Percentiles rank a stretch among this genome's conserved stretches.
phyloP scores from a whole-genome alignment of 495 filamentous ascomycete species.

The Elaphomyces granulatus region DNA sequence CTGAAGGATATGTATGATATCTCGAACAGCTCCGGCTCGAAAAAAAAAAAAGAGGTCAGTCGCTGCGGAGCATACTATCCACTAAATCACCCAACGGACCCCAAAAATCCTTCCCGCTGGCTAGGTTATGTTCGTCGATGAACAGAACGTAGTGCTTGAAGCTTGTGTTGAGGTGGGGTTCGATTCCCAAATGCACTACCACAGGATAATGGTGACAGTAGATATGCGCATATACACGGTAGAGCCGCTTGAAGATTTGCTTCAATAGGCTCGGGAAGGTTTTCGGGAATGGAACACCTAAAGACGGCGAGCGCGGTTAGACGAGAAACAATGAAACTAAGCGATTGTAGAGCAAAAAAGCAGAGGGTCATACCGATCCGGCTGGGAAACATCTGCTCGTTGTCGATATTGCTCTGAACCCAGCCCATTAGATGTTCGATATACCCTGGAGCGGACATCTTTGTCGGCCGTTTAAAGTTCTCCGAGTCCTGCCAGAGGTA shows the following conservation, averaged over 20 bases:
- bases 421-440: conserved; percentile 96
- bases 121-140: conserved; percentile 81
- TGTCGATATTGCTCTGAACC: conserved; percentile 91
- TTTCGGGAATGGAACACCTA: conserved; percentile 91
- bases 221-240: conserved; percentile 96
- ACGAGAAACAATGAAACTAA: conserved; percentile 4
- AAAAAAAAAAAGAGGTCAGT: conserved; percentile 42
- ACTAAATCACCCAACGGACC: conserved; percentile 93
- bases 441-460: conserved; percentile 94
- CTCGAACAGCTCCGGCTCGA: too few species aligned
- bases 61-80: conserved; percentile 90
- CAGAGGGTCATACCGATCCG: conserved; percentile 50
- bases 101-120: conserved; percentile 92
- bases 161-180: conserved; percentile 95
- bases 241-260: conserved; percentile 96
- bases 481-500: conserved; percentile 97
- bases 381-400: conserved; percentile 86
- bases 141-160: conserved; percentile 99
- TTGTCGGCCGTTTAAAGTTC: conserved; percentile 86
- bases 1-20: too few species aligned
- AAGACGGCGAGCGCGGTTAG: background rate
- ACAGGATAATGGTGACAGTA: conserved; percentile 99
- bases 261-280: conserved; percentile 73
- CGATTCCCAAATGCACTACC: conserved; percentile 83
- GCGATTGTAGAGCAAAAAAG: background rate